Percentiles rank a stretch among this genome's conserved stretches.
Evolutionary conservation across 495 filamentous ascomycete genomes (phyloP).

Genomic region (Polyplosphaeria fusca): DNA sequence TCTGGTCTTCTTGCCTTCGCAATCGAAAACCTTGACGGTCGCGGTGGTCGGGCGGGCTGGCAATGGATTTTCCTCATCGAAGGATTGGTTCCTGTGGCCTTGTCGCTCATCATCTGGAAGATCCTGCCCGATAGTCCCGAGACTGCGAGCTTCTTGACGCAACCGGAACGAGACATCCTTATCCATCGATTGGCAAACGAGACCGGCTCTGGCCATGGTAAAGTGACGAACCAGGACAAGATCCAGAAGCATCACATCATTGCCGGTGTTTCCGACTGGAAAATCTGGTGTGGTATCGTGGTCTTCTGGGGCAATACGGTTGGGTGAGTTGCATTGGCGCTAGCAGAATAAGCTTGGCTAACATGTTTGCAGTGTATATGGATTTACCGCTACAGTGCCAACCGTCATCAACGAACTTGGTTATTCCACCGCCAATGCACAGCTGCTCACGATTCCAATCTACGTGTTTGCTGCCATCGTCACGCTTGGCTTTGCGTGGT

Average conservation of each 20-base stretch:
- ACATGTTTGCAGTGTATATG: no score
- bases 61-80: conserved; percentile 36
- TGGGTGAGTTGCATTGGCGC: conserved; percentile 4
- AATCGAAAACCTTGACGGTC: conserved; percentile 34
- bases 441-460: conserved; percentile 31
- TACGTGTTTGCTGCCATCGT: conserved; percentile 28
- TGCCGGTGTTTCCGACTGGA: conserved; percentile 25
- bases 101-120: conserved; percentile 38
- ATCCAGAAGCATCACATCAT: conserved; percentile 15
- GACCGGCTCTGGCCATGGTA: conserved; percentile 7
- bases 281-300: conserved; percentile 14
- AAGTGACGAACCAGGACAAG: conserved; percentile 29
- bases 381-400: conserved; percentile 36
- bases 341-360: no score
- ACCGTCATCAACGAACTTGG: conserved; percentile 26
- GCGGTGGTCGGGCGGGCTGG: conserved; percentile 29
- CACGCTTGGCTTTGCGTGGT: conserved; percentile 27
- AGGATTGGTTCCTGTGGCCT: conserved; percentile 26
- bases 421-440: conserved; percentile 25
- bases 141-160: conserved; percentile 28
- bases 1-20: conserved; percentile 41
- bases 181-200: conserved; percentile 20
- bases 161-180: conserved; percentile 25
- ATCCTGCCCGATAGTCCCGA: conserved; percentile 41
- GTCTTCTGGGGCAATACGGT: conserved; percentile 30